phyloP scores from a whole-genome alignment of 2,329 filamentous ascomycete genomes.

The Dothidotthia symphoricarpi region DNA sequence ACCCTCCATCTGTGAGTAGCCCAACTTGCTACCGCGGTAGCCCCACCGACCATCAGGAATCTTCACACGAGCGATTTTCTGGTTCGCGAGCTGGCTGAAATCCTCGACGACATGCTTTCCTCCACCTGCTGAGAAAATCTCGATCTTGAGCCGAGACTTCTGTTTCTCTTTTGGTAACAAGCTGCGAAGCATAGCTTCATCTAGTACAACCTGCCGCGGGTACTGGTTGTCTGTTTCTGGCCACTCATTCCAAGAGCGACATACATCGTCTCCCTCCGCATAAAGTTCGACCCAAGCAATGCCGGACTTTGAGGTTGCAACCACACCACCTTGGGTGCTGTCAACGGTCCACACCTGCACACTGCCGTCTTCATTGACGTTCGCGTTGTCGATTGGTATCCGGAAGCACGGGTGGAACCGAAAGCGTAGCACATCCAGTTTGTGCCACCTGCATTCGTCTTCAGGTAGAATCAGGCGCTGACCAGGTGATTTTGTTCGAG shows the following conservation, averaged over 20 bases:
- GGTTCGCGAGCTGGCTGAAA: conserved; percentile 63
- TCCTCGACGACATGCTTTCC: conserved; percentile 76
- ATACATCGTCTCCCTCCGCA: conserved; percentile 74
- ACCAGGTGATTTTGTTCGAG: conserved; percentile 79
- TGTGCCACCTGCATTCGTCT: conserved; percentile 90
- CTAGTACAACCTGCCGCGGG: conserved; percentile 71
- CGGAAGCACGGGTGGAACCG: conserved; percentile 87
- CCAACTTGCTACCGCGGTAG: conserved; percentile 73
- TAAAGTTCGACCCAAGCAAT: conserved; percentile 84
- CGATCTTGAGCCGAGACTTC: conserved; percentile 67
- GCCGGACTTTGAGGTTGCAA: conserved; percentile 77
- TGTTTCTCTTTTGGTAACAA: conserved; percentile 70
- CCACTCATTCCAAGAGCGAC: conserved; percentile 80
- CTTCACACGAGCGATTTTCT: conserved; percentile 69
- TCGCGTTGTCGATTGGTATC: conserved; percentile 67
- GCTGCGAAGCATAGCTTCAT: conserved; percentile 70
- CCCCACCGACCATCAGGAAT: conserved; percentile 72
- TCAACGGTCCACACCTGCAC: conserved; percentile 86
- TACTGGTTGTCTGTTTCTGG: conserved; percentile 58
- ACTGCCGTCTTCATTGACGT: conserved; percentile 64
- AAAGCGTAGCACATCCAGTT: conserved; percentile 84
- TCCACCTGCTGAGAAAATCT: conserved; percentile 73
- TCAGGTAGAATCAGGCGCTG: conserved; percentile 66
- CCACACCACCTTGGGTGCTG: conserved; percentile 70
- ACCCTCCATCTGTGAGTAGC: conserved; percentile 68